Evolutionary conservation across 306 rosid species (phyloP).

Genomic region (Calophaca sinica): DNA sequence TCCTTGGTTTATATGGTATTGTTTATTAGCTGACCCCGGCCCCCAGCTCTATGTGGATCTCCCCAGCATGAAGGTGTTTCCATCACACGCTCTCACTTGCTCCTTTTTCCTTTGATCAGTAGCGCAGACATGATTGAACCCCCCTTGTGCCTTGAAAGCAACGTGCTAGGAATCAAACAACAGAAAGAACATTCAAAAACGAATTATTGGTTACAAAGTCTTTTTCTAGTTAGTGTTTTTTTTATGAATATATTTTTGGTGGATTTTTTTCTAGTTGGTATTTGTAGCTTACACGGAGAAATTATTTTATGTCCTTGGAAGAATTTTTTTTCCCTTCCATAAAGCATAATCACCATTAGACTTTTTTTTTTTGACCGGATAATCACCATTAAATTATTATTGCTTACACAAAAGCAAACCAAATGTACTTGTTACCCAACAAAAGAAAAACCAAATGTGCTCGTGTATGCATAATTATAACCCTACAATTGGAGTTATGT

Average conservation of each 20-base stretch:
- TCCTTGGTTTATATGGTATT: not conserved
- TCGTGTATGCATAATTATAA: too few relatives aligned
- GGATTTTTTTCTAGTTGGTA: not conserved
- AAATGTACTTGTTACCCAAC: too few relatives aligned
- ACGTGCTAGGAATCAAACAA: slow-evolving; percentile 35
- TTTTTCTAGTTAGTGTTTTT: too few relatives aligned
- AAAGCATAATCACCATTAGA: too few relatives aligned
- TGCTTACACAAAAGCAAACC: too few relatives aligned
- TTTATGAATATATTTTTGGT: too few relatives aligned
- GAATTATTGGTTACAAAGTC: not conserved
- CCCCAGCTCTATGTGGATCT: slow-evolving; percentile 23
- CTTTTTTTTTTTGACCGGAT: too few relatives aligned
- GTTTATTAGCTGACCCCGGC: slow-evolving; percentile 18
- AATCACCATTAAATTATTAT: too few relatives aligned
- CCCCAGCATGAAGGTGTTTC: not conserved
- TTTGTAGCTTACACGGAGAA: not conserved
- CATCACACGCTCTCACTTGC: slow-evolving; percentile 12
- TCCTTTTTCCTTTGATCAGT: slow-evolving; percentile 13
- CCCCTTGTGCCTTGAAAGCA: slow-evolving; percentile 22
- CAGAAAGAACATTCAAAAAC: slow-evolving; percentile 8
- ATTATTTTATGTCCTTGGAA: not conserved
- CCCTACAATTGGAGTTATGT: too few relatives aligned
- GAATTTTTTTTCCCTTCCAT: too few relatives aligned
- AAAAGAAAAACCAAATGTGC: too few relatives aligned
- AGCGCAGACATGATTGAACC: not conserved